Base-by-base conservation (phyloP, 805 yeast genomes). In the Saccharomycopsis sp. region DNA sequence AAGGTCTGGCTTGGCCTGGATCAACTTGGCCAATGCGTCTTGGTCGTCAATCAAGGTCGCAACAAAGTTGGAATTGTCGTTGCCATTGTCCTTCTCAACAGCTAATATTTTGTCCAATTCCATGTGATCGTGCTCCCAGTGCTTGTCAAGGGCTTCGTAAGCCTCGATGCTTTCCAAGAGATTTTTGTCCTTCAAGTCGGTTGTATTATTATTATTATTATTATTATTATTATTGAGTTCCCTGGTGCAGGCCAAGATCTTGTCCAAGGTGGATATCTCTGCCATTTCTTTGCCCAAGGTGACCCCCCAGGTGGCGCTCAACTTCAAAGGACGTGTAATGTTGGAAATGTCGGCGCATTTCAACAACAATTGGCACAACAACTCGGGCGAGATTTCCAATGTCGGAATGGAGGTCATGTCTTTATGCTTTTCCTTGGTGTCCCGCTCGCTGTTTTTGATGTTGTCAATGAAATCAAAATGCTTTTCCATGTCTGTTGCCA, bases 281-380 rank as follows among this genome's bases (percentile, higher is more conserved):
- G 67, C 69, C 51, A 87, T 84, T 59, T 88, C 96, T 48, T 82
- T 64, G 1, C 80, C 70, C 31, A 88, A 67, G n/a, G 79, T 74
- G 47, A 73, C 63, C 4, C 95, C 96, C 96, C 96, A 88, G 61
- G 80, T 78, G 1, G 84, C 73, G 17, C 89, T 79, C 2, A 85
- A 74, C 27, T 71, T 63, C 43, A 84, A 63, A 4, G 88, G 86
- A 46, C 97, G 66, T 7, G 95, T 76, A 17, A 88, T 96, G 57
- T 92, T 92, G 20, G 95, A 84, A 34, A 92, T 86, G 62, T 92
- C 98, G 2, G 97, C 96, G 59, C 95, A 86, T 63, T 92, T 92
- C 46, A 92, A 75, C 46, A 89, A 68, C 45, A 87, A 62, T 19
- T 84, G 71, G 33, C 80, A 67, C 29, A 86, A 60, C 49, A 82